A percentile compares a stretch with the other conserved stretches of the same genome.
These are phyloP conservation scores for Lasiosphaeria ovina DNA, from an alignment of 495 filamentous ascomycete species.

Conservation along the genomic window DNA sequence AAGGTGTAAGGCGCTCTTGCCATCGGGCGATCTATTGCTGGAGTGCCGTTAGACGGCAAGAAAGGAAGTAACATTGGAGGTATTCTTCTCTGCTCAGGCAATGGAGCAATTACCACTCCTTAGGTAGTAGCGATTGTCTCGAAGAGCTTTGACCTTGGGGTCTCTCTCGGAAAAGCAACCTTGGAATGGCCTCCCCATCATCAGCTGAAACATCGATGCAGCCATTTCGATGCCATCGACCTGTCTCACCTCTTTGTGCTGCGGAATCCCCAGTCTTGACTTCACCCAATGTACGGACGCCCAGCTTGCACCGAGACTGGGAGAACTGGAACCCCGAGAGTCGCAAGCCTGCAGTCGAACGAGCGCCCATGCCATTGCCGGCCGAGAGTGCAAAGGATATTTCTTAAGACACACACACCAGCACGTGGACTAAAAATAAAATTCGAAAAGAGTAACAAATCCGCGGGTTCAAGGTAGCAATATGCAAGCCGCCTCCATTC, in stretches of 20 bases:
- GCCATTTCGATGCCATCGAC: background rate
- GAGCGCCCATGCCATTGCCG: too few species aligned
- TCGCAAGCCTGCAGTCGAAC: too few species aligned
- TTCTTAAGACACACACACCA: background rate
- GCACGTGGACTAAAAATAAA: background rate
- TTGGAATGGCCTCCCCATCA: background rate
- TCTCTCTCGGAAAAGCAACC: background rate
- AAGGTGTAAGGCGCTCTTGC: too few species aligned
- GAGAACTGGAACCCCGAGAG: too few species aligned
- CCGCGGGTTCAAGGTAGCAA: background rate
- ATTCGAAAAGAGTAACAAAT: background rate
- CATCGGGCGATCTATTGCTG: too few species aligned
- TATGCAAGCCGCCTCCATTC: background rate
- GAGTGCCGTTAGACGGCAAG: too few species aligned
- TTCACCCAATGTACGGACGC: background rate
- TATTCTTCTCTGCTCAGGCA: too few species aligned
- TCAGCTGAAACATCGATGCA: background rate
- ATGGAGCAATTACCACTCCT: too few species aligned
- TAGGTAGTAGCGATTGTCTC: background rate
- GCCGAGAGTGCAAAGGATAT: too few species aligned
- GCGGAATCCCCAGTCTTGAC: background rate
- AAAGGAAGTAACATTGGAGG: too few species aligned
- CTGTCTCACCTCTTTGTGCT: slow-evolving; percentile 2
- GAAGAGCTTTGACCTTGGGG: background rate
- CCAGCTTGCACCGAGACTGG: too few species aligned